Evolutionary conservation across 495 filamentous ascomycete genomes (phyloP).

Genomic region (Tuber borchii): DNA sequence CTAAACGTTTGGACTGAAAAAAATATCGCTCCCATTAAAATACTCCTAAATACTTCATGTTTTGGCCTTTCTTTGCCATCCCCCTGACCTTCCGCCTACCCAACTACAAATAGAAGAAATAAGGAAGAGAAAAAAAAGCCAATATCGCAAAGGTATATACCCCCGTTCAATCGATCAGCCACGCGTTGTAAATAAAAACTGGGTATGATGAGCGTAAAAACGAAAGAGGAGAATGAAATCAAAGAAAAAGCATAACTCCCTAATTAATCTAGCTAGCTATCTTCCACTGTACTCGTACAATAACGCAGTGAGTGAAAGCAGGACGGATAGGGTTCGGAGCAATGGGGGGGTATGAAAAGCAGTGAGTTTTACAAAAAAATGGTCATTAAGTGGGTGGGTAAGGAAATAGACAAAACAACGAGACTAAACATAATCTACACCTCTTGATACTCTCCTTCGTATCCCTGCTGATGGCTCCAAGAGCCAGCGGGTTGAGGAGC

Average conservation of each 20-base stretch:
- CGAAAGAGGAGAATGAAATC: not conserved
- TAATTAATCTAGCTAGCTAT: not conserved
- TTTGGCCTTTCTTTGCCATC: not conserved
- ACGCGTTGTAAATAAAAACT: not conserved
- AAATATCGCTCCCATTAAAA: constrained; percentile 1
- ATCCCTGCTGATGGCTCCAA: constrained; percentile 28
- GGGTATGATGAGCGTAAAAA: not conserved
- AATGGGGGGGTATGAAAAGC: not conserved
- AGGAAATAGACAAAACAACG: not conserved
- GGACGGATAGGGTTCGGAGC: not conserved
- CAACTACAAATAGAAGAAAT: not conserved
- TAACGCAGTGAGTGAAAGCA: not conserved
- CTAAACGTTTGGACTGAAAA: not conserved
- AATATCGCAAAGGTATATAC: constrained; percentile 1
- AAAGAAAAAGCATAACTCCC: not conserved
- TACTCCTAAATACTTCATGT: constrained; percentile 1
- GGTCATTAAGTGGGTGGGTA: not conserved
- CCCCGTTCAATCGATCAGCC: not conserved
- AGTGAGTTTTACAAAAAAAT: not conserved
- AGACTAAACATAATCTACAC: constrained; percentile 12
- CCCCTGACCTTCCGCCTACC: not conserved
- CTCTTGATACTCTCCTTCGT: constrained; percentile 21
- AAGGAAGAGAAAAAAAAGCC: not conserved
- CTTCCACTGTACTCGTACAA: constrained; percentile 2
- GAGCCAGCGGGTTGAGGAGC: constrained; percentile 30